These are phyloP conservation scores for Colletotrichum musae DNA, from an alignment of 2,329 filamentous ascomycete genomes.

Conservation along the genomic window DNA sequence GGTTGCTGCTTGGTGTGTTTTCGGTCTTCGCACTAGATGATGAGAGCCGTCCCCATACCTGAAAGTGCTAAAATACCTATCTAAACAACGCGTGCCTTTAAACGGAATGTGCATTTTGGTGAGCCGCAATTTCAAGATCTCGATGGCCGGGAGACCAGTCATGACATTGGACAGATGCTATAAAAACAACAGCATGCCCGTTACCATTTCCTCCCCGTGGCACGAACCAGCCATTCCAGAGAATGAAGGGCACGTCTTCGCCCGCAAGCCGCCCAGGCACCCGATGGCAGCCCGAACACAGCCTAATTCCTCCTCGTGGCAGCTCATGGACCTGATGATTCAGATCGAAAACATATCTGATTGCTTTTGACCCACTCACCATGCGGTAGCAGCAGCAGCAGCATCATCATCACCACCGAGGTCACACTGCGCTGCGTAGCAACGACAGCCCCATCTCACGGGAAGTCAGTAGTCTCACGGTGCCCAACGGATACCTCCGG, in stretches of 20 bases:
- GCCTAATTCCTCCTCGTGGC: constrained; percentile 11
- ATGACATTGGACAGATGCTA: too few relatives aligned
- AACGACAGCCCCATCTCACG: background rate
- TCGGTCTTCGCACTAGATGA: too few relatives aligned
- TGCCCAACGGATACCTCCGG: constrained; percentile 6
- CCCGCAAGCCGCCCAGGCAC: background rate
- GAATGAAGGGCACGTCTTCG: background rate
- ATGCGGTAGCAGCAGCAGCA: constrained; percentile 1
- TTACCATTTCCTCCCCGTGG: background rate
- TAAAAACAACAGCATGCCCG: too few relatives aligned
- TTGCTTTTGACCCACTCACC: background rate
- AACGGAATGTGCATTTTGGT: too few relatives aligned
- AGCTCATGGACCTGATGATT: constrained; percentile 6
- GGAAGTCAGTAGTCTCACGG: background rate
- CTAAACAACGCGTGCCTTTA: too few relatives aligned
- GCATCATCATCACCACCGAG: background rate
- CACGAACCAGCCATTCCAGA: background rate
- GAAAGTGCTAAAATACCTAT: too few relatives aligned
- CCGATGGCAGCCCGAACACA: constrained; percentile 11
- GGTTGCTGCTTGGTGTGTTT: too few relatives aligned
- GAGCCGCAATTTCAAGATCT: too few relatives aligned
- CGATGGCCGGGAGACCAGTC: too few relatives aligned
- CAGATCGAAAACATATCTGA: background rate
- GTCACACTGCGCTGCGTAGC: constrained; percentile 1
- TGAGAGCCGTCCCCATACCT: too few relatives aligned